phyloP scores from a whole-genome alignment of 768 basidiomycete genomes.

The Psilocybe cyanescens region DNA sequence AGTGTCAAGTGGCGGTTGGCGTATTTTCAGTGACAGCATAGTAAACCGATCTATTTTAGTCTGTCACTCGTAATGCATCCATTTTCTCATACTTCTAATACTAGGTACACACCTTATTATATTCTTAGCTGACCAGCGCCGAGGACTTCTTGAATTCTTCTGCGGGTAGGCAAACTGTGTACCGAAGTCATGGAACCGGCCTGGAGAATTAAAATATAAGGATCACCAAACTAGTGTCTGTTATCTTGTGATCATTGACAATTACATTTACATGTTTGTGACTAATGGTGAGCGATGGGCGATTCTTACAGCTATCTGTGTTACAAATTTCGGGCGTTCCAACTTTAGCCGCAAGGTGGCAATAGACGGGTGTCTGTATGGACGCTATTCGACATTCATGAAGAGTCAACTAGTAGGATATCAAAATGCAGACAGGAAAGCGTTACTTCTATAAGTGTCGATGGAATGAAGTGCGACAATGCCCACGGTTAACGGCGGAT shows the following conservation, averaged over 20 bases:
- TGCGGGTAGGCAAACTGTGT: neutral
- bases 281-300: conserved; percentile 1
- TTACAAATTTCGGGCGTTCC: conserved; percentile 8
- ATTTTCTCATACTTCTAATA: conserved; percentile 14
- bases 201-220: neutral
- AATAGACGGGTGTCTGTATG: conserved; percentile 3
- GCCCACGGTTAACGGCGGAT: conserved; percentile 23
- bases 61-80: conserved; percentile 7
- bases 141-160: conserved; percentile 2
- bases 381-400: neutral
- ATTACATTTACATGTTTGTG: conserved; percentile 8
- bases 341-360: conserved; percentile 10
- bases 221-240: neutral
- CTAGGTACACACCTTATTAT: neutral
- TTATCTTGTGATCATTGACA: conserved; percentile 1
- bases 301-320: neutral
- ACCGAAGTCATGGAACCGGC: conserved; percentile 8
- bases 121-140: neutral
- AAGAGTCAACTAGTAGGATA: neutral
- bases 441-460: conserved; percentile 20
- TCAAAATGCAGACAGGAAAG: conserved; percentile 1
- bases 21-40: conserved; percentile 4
- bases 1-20: neutral
- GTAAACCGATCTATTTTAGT: conserved; percentile 1
- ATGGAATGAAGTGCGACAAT: conserved; percentile 13